Evolutionary conservation across 768 basidiomycete genomes (phyloP), one percentile per base, ranked within the genome.

Genomic region (Xerocomellus amylosporus): DNA sequence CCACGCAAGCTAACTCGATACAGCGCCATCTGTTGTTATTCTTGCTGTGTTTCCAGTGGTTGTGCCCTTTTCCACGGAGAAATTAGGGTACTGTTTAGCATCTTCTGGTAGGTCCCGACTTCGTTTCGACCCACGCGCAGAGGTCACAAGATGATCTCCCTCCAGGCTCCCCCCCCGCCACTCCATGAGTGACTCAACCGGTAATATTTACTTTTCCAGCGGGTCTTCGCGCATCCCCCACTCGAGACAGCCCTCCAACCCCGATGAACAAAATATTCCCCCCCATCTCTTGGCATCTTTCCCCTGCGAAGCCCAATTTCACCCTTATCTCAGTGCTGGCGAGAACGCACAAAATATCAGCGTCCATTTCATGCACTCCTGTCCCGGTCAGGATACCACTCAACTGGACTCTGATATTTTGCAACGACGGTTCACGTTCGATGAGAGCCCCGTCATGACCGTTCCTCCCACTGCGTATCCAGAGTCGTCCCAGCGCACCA

Each of bases 401-500:
- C 67, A 59, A 64, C 61, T 58, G 61, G 60, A 67, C 59, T 46
- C 59, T 56, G 63, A 62, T 60, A 68, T 61, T 57, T 57, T 69
- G 56, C 62, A 47, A 41, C 58, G 52, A 26, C 60, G 50, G 20
- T 46, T 42, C 52, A 36, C 48, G 9, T 46, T 56, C 22, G 59
- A 58, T 46, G 49, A 58, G 2, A 28, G 26, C 15, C 33, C 50
- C 12, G 8, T 46, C 38, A 50, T 51, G 28, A 5, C 41, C n/a
- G 42, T 34, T 17, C 46, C 56, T 15, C 37, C 49, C 33, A 51
- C 62, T 1, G 53, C 31, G 0, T 72, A 69, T 45, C 70, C 70
- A 2, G 68, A 66, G 41, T 71, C 70, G 0, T 68, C 70, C 3
- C 70, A 73, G 30, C 64, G 70, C 26, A 62, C 71, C 28, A 65